Base-by-base conservation (phyloP, 2,329 filamentous ascomycete species). In the Eurotiales sp. region DNA sequence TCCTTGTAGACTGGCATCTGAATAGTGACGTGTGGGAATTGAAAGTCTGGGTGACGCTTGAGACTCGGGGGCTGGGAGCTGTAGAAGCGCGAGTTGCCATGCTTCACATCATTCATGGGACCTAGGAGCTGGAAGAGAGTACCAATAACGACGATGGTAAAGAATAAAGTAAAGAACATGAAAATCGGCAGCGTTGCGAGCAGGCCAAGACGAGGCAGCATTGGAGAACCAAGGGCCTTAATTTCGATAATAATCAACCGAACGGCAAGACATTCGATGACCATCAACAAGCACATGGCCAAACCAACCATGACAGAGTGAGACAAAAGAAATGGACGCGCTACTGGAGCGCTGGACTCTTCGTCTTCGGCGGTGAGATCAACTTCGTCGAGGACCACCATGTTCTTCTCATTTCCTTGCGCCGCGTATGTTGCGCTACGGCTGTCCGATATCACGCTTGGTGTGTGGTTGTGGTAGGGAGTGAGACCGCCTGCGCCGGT, bases 1-100 rank as follows among this genome's bases (percentile, higher is more conserved):
- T 95, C 89, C 69, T 92, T 93, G 74, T 93, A 95, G 0, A 95
- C 87, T 5, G 89, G 89, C 66, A 88, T 91, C 64, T 95, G 89
- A 40, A 95, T 87, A 3, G 88, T 92, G 54, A 80, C 59, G 12
- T 71, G 58, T 75, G 77, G 29, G 19, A 52, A 52, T 25, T 52
- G 37, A 25, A 34, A 52, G 17, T 34, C 39, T 4, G 50, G 50
- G n/a, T 52, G 44, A 8, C 50, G 50, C 39, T 52, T 52, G 12
- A 52, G 22, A 23, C 17, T 42, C 10, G 50, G 50, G 17, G 50
- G 50, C 7, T 52, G 50, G 19, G 50, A 52, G 39, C 50, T 52
- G 15, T 52, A 52, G n/a, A 47, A 52, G 3, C 50, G 39, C 30
- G 50, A 52, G 40, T 52, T 52, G 7, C 44, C 44, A 25, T 30